These are phyloP conservation scores for Globisporangium solare DNA, from an alignment of 352 stramenopile species.

Conservation along the genomic window DNA sequence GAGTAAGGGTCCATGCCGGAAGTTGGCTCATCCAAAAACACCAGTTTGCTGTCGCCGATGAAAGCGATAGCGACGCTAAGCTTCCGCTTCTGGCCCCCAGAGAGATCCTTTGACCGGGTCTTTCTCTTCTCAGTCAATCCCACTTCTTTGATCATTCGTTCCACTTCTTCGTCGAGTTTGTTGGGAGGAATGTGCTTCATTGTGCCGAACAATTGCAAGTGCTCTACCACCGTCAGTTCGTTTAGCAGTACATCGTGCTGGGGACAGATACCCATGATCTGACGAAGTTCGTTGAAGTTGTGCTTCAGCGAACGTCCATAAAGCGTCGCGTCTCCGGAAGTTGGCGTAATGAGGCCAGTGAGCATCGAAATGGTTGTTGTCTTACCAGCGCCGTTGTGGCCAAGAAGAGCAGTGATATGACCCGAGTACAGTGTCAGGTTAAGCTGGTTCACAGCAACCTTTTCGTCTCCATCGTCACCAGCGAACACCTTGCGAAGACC, in stretches of 20 bases:
- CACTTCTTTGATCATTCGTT: conserved; percentile 42
- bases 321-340: conserved; percentile 40
- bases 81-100: conserved; percentile 88
- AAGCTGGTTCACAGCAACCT: conserved; percentile 81
- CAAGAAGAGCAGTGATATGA: conserved; percentile 91
- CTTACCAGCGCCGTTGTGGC: conserved; percentile 85
- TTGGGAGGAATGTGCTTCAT: conserved; percentile 49
- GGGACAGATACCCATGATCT: conserved; percentile 62
- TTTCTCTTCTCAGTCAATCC: conserved; percentile 51
- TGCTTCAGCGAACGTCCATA: conserved; percentile 46
- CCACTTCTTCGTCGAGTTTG: conserved; percentile 27
- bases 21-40: conserved; percentile 90
- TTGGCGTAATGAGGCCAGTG: conserved; percentile 82
- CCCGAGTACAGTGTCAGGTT: conserved; percentile 90
- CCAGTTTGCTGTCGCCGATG: conserved; percentile 70
- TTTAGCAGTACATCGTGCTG: conserved; percentile 81
- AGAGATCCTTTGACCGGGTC: conserved; percentile 43
- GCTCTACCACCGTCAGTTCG: conserved; percentile 72
- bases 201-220: conserved; percentile 57
- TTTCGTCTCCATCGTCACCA: conserved; percentile 55
- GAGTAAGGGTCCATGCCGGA: conserved; percentile 93
- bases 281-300: conserved; percentile 65
- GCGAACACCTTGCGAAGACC: conserved; percentile 42
- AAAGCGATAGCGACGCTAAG: conserved; percentile 84
- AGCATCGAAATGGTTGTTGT: conserved; percentile 92